Evolutionary conservation across 1,284 basidiomycete species (phyloP), one percentile per base, ranked within the genome.

Genomic region (Leccinum pallidistipes): DNA sequence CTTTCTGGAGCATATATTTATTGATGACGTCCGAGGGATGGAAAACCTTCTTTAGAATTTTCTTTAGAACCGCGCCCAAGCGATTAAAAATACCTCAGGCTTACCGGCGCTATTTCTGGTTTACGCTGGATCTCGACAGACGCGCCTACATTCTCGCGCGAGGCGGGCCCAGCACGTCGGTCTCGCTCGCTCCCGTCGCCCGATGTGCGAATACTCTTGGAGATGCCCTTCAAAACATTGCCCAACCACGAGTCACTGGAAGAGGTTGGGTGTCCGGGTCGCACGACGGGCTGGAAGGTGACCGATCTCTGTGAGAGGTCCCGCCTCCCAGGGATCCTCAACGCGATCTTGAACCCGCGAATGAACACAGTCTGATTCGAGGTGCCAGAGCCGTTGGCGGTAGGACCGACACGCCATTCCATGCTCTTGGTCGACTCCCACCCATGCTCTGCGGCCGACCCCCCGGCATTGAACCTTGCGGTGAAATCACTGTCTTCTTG

Each of bases 311-410:
- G 70, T 1, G 70, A 66, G 6, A 68, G 60, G 12, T 64, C 70
- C 53, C 62, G 68, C 38, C 63, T 51, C 11, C 43, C 43, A 45
- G 49, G 16, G 27, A 60, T 62, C 51, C 67, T 56, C 36, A 72
- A 16, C 31, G 69, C 69, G 31, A 69, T 59, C 70, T 74, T 70
- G 69, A 68, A 71, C 21, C 69, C 71, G 18, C 71, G 71, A 29
- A 71, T 61, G 18, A 68, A 61, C 11, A 73, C 67, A 18, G 69
- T 54, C 32, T 69, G 70, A 14, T 72, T 71, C n/a, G 61, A 12
- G 8, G 59, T 18, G 1, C 47, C 61, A 8, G 21, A 47, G 7
- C 55, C 49, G 32, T 66, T 61, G 14, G 18, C 12, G 8, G 49
- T 29, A 10, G 68, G 69, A 9, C 69, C 62, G 7, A 62, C 57